Percentiles rank a stretch among this genome's conserved stretches.
These are phyloP conservation scores for Scopulariopsis brevicaulis DNA, from an alignment of 2,329 filamentous ascomycete genomes.

Conservation along the genomic window DNA sequence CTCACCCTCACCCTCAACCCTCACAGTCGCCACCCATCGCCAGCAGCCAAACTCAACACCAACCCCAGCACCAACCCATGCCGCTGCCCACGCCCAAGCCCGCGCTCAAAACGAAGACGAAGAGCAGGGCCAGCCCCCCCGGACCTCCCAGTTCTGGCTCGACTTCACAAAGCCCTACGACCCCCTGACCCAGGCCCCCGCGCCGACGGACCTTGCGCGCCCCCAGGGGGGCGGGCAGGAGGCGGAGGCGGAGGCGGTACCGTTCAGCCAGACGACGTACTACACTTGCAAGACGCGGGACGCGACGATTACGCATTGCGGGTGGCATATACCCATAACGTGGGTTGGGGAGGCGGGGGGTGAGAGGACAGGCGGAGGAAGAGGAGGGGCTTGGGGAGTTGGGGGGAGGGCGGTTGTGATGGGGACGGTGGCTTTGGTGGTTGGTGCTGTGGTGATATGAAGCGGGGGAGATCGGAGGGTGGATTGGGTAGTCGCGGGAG, in stretches of 20 bases:
- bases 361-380: background rate
- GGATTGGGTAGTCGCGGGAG: background rate
- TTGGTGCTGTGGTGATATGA: slow-evolving; percentile 4
- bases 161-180: slow-evolving; percentile 4
- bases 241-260: background rate
- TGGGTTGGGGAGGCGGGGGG: slow-evolving; percentile 10
- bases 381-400: background rate
- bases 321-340: slow-evolving; percentile 25
- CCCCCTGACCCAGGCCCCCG: background rate
- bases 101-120: background rate
- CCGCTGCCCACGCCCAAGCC: background rate
- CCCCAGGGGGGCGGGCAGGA: background rate
- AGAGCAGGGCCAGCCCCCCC: background rate
- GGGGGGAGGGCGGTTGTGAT: slow-evolving; percentile 6
- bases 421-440: slow-evolving; percentile 8
- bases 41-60: background rate
- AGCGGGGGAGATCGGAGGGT: background rate
- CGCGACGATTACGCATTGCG: slow-evolving; percentile 20
- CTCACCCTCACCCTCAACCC: background rate
- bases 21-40: background rate
- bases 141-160: slow-evolving; percentile 1
- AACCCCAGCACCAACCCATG: background rate
- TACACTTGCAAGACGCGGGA: slow-evolving; percentile 21
- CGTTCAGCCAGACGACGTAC: slow-evolving; percentile 22
- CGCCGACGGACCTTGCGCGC: background rate